Conservation (phyloP, 2,329 filamentous ascomycete genomes). For the Pyrenochaeta sp. region DNA sequence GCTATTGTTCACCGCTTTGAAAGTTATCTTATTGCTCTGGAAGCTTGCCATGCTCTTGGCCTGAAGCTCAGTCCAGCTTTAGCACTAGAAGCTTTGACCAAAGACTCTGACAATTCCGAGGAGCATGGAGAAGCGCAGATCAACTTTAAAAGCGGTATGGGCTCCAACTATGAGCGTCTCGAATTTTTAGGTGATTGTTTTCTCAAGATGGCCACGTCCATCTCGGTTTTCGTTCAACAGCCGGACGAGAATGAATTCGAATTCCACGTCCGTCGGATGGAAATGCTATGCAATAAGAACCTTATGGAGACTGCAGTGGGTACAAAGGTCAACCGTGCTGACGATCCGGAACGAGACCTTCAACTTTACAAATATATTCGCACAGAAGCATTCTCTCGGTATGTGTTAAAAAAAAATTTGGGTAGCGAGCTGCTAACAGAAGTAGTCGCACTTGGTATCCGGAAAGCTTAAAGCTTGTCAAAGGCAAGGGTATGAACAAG, state of each 20-base stretch:
- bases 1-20: conserved; percentile 87
- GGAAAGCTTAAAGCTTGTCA: conserved; percentile 74
- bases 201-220: conserved; percentile 93
- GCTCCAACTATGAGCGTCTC: conserved; percentile 90
- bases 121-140: conserved; percentile 73
- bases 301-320: conserved; percentile 75
- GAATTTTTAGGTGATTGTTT: conserved; percentile 95
- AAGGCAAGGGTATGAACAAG: conserved; percentile 71
- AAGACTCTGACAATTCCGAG: conserved; percentile 85
- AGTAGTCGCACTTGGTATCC: conserved; percentile 84
- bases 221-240: conserved; percentile 80
- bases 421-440: conserved; percentile 24
- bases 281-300: conserved; percentile 89
- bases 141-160: conserved; percentile 85
- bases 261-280: conserved; percentile 90
- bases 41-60: conserved; percentile 73
- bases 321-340: conserved; percentile 54
- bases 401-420: conserved; percentile 26
- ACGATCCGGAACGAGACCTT: conserved; percentile 46
- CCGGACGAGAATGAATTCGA: conserved; percentile 83
- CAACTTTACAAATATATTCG: conserved; percentile 80
- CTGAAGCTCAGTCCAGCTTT: conserved; percentile 72
- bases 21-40: conserved; percentile 78
- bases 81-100: conserved; percentile 89
- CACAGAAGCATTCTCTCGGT: conserved; percentile 80